Conservation (phyloP, 2,329 filamentous ascomycete species). For the Fusarium siculi region DNA sequence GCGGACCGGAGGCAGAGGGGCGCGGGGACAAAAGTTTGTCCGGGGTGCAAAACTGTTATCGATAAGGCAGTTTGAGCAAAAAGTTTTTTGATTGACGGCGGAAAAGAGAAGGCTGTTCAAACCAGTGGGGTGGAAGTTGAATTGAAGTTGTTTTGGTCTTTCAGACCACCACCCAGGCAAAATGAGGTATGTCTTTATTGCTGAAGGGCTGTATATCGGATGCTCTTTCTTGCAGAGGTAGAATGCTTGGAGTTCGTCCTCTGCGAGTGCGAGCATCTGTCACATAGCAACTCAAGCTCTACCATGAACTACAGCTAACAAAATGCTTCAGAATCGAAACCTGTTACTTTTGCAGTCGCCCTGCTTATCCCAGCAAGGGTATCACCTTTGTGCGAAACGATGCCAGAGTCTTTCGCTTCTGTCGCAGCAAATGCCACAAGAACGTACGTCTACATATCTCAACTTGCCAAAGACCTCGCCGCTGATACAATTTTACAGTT, state of each 20-base stretch:
- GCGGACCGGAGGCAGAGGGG: constrained; percentile 42
- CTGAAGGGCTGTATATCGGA: not conserved
- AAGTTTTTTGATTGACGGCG: constrained; percentile 37
- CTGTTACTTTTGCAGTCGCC: constrained; percentile 60
- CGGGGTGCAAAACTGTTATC: constrained; percentile 31
- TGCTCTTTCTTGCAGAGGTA: not conserved
- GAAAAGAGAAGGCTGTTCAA: constrained; percentile 34
- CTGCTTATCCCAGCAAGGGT: constrained; percentile 66
- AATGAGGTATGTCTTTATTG: constrained; percentile 40
- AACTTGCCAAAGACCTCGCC: not conserved
- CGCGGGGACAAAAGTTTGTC: constrained; percentile 37
- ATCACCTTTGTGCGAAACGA: constrained; percentile 64
- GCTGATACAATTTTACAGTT: constrained; percentile 61
- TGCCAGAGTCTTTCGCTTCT: constrained; percentile 67
- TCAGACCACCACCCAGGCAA: constrained; percentile 40
- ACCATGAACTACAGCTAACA: constrained; percentile 25
- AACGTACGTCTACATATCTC: constrained; percentile 56
- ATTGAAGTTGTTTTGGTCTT: constrained; percentile 43
- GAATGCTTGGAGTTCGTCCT: not conserved
- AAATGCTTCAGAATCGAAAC: constrained; percentile 53
- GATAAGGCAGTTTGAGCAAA: constrained; percentile 41
- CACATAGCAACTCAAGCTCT: constrained; percentile 6
- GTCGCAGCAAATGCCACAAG: constrained; percentile 68
- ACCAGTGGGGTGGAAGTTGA: constrained; percentile 42
- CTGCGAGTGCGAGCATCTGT: not conserved